These are phyloP conservation scores for Zalaria sp. DNA, from an alignment of 2,329 filamentous ascomycete genomes.

Conservation along the genomic window DNA sequence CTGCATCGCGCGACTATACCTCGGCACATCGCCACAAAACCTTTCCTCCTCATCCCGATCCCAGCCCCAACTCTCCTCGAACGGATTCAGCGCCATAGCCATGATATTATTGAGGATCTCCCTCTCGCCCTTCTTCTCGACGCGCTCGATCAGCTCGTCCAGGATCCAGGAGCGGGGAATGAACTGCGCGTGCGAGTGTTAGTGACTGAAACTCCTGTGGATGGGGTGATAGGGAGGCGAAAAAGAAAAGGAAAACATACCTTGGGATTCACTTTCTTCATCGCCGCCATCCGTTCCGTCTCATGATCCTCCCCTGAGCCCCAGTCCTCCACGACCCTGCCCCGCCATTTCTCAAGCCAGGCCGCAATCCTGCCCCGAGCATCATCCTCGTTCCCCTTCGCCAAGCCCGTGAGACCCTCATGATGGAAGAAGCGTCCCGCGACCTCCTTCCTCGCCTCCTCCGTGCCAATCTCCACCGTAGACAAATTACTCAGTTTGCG, in stretches of 20 bases:
- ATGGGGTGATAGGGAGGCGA: no score
- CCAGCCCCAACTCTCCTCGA: conserved; percentile 60
- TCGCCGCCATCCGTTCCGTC: conserved; percentile 49
- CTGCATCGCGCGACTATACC: conserved; percentile 65
- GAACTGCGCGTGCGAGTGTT: no score
- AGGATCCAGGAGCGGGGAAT: conserved; percentile 82
- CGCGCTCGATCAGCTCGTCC: conserved; percentile 80
- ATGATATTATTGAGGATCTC: conserved; percentile 65
- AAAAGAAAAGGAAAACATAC: no score
- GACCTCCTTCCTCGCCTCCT: conserved; percentile 46
- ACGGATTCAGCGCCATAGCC: conserved; percentile 73
- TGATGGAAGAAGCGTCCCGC: conserved; percentile 68
- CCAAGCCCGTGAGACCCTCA: conserved; percentile 47
- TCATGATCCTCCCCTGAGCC: conserved; percentile 32
- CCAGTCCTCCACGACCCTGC: conserved; percentile 65
- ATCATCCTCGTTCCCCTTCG: conserved; percentile 44
- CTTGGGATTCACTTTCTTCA: conserved; percentile 83
- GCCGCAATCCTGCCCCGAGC: conserved; percentile 53
- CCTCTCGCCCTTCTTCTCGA: conserved; percentile 71
- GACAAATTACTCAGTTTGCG: conserved; percentile 55
- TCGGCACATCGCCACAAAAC: conserved; percentile 77
- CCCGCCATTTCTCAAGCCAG: conserved; percentile 73
- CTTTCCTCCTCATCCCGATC: conserved; percentile 63
- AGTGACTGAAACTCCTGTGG: no score
- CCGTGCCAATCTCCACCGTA: conserved; percentile 48